Evolutionary conservation across 768 basidiomycete species (phyloP), one percentile per base, ranked within the genome.

Genomic region (Trametes sanguinea): DNA sequence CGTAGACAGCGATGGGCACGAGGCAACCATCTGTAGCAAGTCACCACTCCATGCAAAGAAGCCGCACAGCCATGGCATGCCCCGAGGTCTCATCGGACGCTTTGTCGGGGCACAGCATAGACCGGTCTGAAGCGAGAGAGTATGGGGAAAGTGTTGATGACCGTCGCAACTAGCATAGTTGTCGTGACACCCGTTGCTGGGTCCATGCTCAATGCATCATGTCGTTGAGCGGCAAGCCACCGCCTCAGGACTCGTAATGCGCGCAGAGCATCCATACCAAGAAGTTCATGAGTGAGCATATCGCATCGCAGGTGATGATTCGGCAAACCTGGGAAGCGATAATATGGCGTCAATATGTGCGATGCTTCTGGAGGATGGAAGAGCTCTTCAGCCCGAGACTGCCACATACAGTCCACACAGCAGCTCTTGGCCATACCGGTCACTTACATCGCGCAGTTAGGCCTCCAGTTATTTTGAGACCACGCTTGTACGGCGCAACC

Each of bases 161-260:
- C 35, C 11, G 35, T 37, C 35, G 35, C 29, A 33, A 9, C 55
- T 62, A 44, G 55, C 61, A 62, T 53, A 57, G 61, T 40, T 16
- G 62, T 58, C 56, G 56, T 54, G 56, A 63, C 56, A 56, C 52
- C 56, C 46, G 62, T 63, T 54, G 62, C 46, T 46, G 51, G 46
- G 51, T 51, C 30, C 42, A 22, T 39, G 22, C 10, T 48, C 48
- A 47, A 50, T 63, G 44, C 56, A 54, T 57, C 56, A 63, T 45
- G 56, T 63, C 52, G 62, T 54, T 30, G 30, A 37, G 45, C 22
- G 45, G 27, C 11, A 37, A 37, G 51, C 57, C 57, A 63, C 62
- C 58, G 62, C 62, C 62, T 35, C 62, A 32, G 8, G 44, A 17
- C 11, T 37, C 16, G 45, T 17, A 46, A 46, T 46, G 8, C 9